Evolutionary conservation across 495 filamentous ascomycete genomes (phyloP), one percentile per base, ranked within the genome.

Genomic region (Penicillium egyptiacum): DNA sequence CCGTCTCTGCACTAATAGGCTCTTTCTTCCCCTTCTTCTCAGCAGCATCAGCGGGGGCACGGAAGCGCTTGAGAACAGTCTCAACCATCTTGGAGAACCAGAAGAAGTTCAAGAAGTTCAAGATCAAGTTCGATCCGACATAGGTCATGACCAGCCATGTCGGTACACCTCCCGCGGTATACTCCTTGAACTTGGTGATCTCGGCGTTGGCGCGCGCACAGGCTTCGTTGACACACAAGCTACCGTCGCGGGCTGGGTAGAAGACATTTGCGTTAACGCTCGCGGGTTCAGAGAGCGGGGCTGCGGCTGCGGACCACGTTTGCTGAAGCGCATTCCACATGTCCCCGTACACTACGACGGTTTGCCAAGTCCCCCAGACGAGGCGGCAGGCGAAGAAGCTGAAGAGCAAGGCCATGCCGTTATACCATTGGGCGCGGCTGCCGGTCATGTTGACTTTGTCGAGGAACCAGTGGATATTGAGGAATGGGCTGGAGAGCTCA

Each of bases 401-500:
- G 39, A 55, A 64, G 46, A 78, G 74, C 4, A 78, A 67, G 56
- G 81, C 61, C 69, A 93, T 84, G 64, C 92, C 92, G 70, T 97
- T 97, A 73, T 92, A 89, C 64, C 93, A 86, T 73, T 97, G 92
- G 44, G 82, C 59, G 16, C 71, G 79, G 57, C 88, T 88, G 50
- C 94, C 94, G 22, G 95, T 99, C 82, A 96, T 87, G 70, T 89
- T 85, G 65, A 97, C 80, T 76, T 99, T 99, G 78, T 99, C 94
- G 68, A 88, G 92, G 82, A 99, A 98, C 94, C 94, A 99, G 81
- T 99, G 94, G 74, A 98, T 89, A 71, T 96, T 95, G 65, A 95
- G 86, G 77, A 96, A 93, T 14, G 91, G 91, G 62, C 85, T 88
- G 52, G 91, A 96, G 54, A 99, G 88, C 78, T 99, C 94, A 81